Evolutionary conservation across 768 basidiomycete genomes (phyloP).

Genomic region (Naganishia antarctica): DNA sequence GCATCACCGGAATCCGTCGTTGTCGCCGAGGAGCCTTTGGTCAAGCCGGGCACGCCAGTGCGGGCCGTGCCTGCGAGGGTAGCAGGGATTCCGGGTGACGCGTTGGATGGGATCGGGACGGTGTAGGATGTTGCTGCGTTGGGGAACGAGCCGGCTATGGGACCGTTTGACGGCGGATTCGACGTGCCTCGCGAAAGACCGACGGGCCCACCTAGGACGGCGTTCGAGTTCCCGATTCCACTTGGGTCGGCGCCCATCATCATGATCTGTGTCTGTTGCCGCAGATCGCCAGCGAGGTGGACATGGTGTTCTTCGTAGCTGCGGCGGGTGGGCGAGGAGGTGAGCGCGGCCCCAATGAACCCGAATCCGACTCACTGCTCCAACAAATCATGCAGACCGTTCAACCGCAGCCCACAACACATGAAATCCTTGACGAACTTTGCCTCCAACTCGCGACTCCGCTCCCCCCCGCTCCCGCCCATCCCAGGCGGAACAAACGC

Average conservation of each 20-base stretch:
- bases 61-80: conserved; percentile 6
- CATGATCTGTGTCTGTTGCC: conserved; percentile 30
- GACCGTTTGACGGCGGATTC: not conserved
- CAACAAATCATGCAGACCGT: conserved; percentile 46
- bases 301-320: conserved; percentile 49
- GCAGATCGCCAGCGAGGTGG: conserved; percentile 41
- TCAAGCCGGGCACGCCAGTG: conserved; percentile 22
- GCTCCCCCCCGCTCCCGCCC: conserved; percentile 21
- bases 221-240: not conserved
- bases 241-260: conserved; percentile 14
- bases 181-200: conserved; percentile 4
- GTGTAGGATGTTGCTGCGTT: conserved; percentile 22
- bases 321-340: not conserved
- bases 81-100: conserved; percentile 19
- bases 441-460: conserved; percentile 43
- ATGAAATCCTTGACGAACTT: conserved; percentile 44
- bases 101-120: conserved; percentile 8
- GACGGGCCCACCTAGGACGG: not conserved
- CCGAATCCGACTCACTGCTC: conserved; percentile 44
- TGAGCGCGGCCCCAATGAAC: not conserved
- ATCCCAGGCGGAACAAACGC: conserved; percentile 6
- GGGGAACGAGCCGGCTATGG: conserved; percentile 25
- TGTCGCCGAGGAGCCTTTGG: conserved; percentile 15
- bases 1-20: conserved; percentile 32
- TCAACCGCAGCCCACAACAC: conserved; percentile 45